Percentiles rank a stretch among this genome's conserved stretches.
phyloP scores from a whole-genome alignment of 2,329 filamentous ascomycete genomes.

The Dothideomycetes sp. region DNA sequence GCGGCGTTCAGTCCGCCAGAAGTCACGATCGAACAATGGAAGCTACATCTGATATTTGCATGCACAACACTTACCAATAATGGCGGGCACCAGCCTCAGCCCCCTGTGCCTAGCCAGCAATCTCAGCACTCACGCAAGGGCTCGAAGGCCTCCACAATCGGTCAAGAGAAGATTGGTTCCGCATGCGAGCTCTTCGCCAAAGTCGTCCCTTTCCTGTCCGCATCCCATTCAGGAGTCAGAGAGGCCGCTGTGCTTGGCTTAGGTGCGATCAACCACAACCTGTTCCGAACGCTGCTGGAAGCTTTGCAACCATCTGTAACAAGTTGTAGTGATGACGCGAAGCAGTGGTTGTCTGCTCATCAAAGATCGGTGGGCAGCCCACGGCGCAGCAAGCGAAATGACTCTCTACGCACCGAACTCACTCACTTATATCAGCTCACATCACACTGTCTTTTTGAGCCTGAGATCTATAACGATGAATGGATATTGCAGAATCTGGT shows the following conservation, averaged over 20 bases:
- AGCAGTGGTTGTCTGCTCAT: slow-evolving; percentile 64
- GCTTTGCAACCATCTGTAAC: slow-evolving; percentile 80
- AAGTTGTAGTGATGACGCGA: slow-evolving; percentile 80
- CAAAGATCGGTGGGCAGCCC: slow-evolving; percentile 77
- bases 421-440: slow-evolving; percentile 95
- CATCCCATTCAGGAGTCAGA: slow-evolving; percentile 68
- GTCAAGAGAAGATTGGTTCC: slow-evolving; percentile 73
- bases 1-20: slow-evolving; percentile 47
- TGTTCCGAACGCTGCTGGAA: slow-evolving; percentile 84
- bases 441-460: slow-evolving; percentile 72
- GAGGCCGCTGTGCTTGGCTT: slow-evolving; percentile 86
- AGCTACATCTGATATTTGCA: slow-evolving; percentile 91
- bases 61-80: slow-evolving; percentile 83
- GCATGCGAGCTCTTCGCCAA: slow-evolving; percentile 85
- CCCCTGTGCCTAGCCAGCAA: slow-evolving; percentile 40
- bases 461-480: slow-evolving; percentile 65
- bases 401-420: slow-evolving; percentile 82
- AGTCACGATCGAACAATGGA: slow-evolving; percentile 93
- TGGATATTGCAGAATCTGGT: slow-evolving; percentile 86
- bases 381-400: slow-evolving; percentile 71
- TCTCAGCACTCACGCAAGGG: slow-evolving; percentile 72
- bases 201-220: slow-evolving; percentile 77
- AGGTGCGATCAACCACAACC: slow-evolving; percentile 88
- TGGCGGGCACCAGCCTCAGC: slow-evolving; percentile 52
- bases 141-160: slow-evolving; percentile 59